Evolutionary conservation across 2,329 filamentous ascomycete species (phyloP).

Genomic region (Fusarium camptoceras): DNA sequence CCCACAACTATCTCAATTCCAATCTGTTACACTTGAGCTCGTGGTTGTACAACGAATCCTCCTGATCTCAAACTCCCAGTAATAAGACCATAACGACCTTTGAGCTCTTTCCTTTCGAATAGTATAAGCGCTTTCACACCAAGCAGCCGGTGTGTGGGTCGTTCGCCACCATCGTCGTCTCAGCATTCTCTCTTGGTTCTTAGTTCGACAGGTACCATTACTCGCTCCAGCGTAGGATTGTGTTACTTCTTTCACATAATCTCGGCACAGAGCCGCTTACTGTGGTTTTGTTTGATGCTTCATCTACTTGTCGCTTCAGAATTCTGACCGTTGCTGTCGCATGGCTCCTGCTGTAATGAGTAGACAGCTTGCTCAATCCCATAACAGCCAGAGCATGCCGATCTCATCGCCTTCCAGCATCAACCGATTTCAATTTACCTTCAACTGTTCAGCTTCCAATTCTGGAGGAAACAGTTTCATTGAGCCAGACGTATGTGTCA

Average conservation of each 20-base stretch:
- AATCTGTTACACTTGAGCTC: background rate
- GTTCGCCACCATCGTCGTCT: slow-evolving; percentile 33
- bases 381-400: slow-evolving; percentile 25
- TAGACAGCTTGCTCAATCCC: slow-evolving; percentile 19
- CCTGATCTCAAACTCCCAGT: background rate
- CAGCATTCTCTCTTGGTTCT: slow-evolving; percentile 22
- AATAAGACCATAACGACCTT: background rate
- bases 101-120: slow-evolving; percentile 6
- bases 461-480: slow-evolving; percentile 48
- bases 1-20: slow-evolving; percentile 1
- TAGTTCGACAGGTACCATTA: slow-evolving; percentile 24
- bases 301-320: background rate
- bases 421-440: slow-evolving; percentile 51
- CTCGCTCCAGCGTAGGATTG: slow-evolving; percentile 10
- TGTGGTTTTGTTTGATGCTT: slow-evolving; percentile 4
- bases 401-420: slow-evolving; percentile 32
- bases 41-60: background rate
- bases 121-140: slow-evolving; percentile 3
- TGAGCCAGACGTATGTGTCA: slow-evolving; percentile 50
- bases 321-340: slow-evolving; percentile 3
- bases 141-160: slow-evolving; percentile 17
- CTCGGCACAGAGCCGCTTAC: slow-evolving; percentile 1
- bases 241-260: slow-evolving; percentile 12
- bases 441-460: slow-evolving; percentile 45
- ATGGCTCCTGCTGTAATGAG: slow-evolving; percentile 31